Base-by-base conservation (phyloP, 1,284 basidiomycete species). In the Ustilago hordei region DNA sequence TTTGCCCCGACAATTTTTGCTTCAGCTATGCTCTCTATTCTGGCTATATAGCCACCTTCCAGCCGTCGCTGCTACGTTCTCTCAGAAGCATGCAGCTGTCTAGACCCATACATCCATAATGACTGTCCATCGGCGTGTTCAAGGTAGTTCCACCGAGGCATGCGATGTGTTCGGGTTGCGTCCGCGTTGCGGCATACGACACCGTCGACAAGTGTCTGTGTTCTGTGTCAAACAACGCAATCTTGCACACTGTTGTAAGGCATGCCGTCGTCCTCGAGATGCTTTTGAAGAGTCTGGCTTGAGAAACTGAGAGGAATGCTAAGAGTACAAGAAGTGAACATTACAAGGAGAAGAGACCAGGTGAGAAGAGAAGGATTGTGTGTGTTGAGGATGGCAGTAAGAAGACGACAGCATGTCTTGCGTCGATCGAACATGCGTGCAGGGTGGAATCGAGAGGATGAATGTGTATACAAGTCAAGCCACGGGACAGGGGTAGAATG, bases 271-370 rank as follows among this genome's bases (percentile, higher is more conserved):
- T 31, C 34, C 11, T 43, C 6, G 38, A 36, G 23, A 8, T 17
- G 48, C 32, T 48, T 55, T 48, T 43, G 31, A 48, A 52, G 19
- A 17, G 32, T 56, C n/a, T 60, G 19, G 38, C 19, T 38, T 17
- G 36, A 50, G 53, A 47, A 50, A 32, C 61, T 57, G 58, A 36
- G 32, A 31, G 55, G 32, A 9, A 73, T 73, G 70, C 70, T 73
- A 73, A 64, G 64, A 73, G 70, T 73, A 73, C 70, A 73, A 55
- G 47, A 39, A 58, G 47, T 43, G 32, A 48, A 57, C 57, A 64
- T 60, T 64, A 73, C 61, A 72, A 60, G 23, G 35, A 48, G 55
- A 43, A 43, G 55, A 52, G 15, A 48, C 28, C 41, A 17, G 41
- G 23, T 48, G 32, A 53, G 31, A 39, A 31, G 34, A 39, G 17